Base-by-base conservation (phyloP, 2,329 filamentous ascomycete genomes). In the Pyrenophora tritici-repentis region DNA sequence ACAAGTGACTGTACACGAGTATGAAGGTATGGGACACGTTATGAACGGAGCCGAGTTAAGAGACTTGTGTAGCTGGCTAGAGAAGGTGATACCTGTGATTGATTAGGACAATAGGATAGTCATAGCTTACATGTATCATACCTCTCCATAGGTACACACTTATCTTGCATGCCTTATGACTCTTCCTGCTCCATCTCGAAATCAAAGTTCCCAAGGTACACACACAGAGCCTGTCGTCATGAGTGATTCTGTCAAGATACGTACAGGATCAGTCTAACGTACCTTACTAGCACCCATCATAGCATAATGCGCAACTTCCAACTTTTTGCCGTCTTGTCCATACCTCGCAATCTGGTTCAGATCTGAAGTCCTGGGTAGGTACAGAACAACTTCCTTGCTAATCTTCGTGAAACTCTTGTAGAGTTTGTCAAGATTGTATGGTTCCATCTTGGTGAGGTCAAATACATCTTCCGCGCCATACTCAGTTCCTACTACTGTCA, bases 211-310 rank as follows among this genome's bases (percentile, higher is more conserved):
- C 83, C 83, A 59, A 83, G 82, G 61, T 81, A 86, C 17, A 81
- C 78, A 71, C 83, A 86, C 22, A 86, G 68, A 17, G 83, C 83
- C 75, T 77, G 18, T 7, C n/a, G 9, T 18, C 7, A 26, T 40
- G 22, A 52, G 12, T 18, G 35, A 12, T 18, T 20, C 13, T 10
- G 9, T 22, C 20, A 34, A 10, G 14, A 20, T 37, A 2, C 6
- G 4, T 2, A 17, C 8, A 2, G 2, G 13, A 8, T 9, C 2
- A 16, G 3, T 16, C n/a, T 17, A 2, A 14, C 62, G 74, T 46
- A 87, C 89, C 75, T 97, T 97, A 73, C 92, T 97, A 6, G 89
- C 89, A 10, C 91, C 91, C 63, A 89, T 82, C 77, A 96, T 90
- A 68, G 92, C 96, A 71, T 97, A 97, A 76, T 99, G 94, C 4